A percentile compares a stretch with the other conserved stretches of the same genome.
These are phyloP conservation scores for Pyrus pyrifolia DNA, from an alignment of 306 rosid genomes.

Conservation along the genomic window DNA sequence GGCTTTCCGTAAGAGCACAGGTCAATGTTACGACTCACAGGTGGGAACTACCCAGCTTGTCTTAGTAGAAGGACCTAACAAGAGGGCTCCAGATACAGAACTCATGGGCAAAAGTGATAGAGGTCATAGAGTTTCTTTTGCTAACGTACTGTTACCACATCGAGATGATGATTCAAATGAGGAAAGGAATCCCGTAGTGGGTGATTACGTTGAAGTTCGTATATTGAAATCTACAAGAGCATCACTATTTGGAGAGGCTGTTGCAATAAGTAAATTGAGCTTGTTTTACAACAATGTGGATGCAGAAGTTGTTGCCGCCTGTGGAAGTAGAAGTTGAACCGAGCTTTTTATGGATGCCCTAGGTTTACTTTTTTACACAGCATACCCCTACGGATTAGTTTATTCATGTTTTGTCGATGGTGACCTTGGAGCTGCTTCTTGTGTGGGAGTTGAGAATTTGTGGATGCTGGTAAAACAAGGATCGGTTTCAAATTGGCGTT, in stretches of 20 bases:
- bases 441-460: not conserved
- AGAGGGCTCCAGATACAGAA: conserved; percentile 80
- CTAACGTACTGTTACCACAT: conserved; percentile 45
- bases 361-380: not conserved
- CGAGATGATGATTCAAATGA: conserved; percentile 42
- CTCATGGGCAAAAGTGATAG: conserved; percentile 91
- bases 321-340: conserved; percentile 33
- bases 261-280: conserved; percentile 67
- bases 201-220: conserved; percentile 88
- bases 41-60: conserved; percentile 77
- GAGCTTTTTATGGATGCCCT: not conserved
- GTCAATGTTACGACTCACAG: conserved; percentile 71
- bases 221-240: conserved; percentile 77
- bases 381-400: not conserved
- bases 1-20: conserved; percentile 81
- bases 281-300: conserved; percentile 39
- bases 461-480: not conserved
- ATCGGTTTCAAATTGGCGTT: not conserved
- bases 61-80: conserved; percentile 92
- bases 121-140: conserved; percentile 77
- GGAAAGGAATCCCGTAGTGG: conserved; percentile 52
- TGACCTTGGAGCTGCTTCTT: not conserved
- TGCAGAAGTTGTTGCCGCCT: conserved; percentile 58
- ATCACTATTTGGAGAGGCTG: conserved; percentile 73
- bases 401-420: conserved; percentile 1